phyloP scores from a whole-genome alignment of 2,329 filamentous ascomycete species.

The Colletotrichum liriopes region DNA sequence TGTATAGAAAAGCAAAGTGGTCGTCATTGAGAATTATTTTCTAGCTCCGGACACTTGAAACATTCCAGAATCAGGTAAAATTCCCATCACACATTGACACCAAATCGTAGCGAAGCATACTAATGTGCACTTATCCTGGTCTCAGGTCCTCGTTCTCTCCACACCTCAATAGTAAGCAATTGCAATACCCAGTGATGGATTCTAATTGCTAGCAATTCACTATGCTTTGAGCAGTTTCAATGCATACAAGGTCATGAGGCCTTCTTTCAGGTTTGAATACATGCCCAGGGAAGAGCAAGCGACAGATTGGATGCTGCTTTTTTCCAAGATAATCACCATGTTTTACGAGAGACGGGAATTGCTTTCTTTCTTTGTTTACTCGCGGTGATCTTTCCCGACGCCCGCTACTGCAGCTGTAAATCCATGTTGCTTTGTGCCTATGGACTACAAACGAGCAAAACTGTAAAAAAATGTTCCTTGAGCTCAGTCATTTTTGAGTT shows the following conservation, averaged over 20 bases:
- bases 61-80: background rate
- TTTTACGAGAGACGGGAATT: background rate
- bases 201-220: background rate
- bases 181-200: background rate
- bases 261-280: background rate
- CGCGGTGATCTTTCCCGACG: too few species aligned
- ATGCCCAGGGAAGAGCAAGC: background rate
- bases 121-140: background rate
- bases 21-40: background rate
- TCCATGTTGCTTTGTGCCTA: background rate
- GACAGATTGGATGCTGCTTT: background rate
- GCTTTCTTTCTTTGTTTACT: background rate
- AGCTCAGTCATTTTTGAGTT: background rate
- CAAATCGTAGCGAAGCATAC: background rate
- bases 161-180: background rate
- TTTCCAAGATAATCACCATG: background rate
- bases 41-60: background rate
- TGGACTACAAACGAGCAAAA: too few species aligned
- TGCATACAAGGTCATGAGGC: background rate
- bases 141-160: background rate
- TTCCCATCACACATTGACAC: background rate
- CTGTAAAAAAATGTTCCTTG: background rate
- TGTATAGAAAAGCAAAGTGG: background rate
- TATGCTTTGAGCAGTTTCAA: background rate
- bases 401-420: background rate